Conservation (phyloP, 306 rosid species). For the Rubus parviflorus region DNA sequence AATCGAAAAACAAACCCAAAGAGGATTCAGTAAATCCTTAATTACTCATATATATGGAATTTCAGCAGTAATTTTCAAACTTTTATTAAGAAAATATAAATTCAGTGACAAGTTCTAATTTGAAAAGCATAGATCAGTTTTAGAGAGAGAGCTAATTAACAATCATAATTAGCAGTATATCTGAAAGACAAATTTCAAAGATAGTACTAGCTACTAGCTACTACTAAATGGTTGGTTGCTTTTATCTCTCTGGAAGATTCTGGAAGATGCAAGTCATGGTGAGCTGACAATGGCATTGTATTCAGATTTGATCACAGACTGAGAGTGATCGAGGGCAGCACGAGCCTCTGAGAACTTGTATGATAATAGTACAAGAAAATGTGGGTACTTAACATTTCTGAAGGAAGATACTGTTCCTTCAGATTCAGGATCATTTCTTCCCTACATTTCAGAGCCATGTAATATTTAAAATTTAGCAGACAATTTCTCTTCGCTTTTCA, state of each 20-base stretch:
- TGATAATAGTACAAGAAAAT: slow-evolving; percentile 3
- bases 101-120: neutral
- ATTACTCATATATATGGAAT: neutral
- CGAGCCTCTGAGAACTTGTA: slow-evolving; percentile 15
- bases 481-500: neutral
- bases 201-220: neutral
- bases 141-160: neutral
- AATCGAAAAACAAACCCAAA: no score
- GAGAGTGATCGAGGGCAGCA: slow-evolving; percentile 13
- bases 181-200: neutral
- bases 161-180: neutral
- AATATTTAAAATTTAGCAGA: neutral
- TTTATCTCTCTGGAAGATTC: neutral
- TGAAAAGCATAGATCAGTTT: neutral
- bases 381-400: neutral
- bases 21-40: neutral
- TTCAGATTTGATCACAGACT: neutral
- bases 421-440: neutral
- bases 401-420: slow-evolving; percentile 6
- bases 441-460: slow-evolving; percentile 6
- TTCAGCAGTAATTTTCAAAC: neutral
- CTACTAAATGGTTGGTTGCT: neutral
- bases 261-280: neutral
- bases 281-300: neutral
- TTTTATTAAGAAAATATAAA: neutral